A percentile compares a stretch with the other conserved stretches of the same genome.
These are phyloP conservation scores for Filosporella fistucella DNA, from an alignment of 495 filamentous ascomycete species.

Conservation along the genomic window DNA sequence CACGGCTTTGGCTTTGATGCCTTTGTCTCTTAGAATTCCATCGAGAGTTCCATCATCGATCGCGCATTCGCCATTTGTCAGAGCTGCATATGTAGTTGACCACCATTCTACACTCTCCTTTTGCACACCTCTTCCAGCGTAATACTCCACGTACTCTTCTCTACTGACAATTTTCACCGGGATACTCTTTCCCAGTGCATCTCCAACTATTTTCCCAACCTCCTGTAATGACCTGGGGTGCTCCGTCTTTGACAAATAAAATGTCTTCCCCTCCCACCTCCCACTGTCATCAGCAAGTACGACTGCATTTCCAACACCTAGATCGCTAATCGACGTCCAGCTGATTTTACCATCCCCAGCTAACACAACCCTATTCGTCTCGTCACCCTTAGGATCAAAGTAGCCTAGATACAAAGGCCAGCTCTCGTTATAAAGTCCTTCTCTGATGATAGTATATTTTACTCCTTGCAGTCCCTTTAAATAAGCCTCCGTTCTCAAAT, in stretches of 20 bases:
- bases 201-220: slow-evolving; percentile 28
- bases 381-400: slow-evolving; percentile 36
- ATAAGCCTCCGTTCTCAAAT: slow-evolving; percentile 58
- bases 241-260: slow-evolving; percentile 30
- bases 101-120: slow-evolving; percentile 36
- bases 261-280: slow-evolving; percentile 30
- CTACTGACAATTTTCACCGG: slow-evolving; percentile 22
- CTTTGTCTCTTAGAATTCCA: slow-evolving; percentile 28
- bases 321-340: slow-evolving; percentile 40
- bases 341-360: slow-evolving; percentile 35
- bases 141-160: slow-evolving; percentile 35
- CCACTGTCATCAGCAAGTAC: slow-evolving; percentile 8
- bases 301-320: slow-evolving; percentile 31
- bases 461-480: slow-evolving; percentile 36
- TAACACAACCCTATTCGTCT: slow-evolving; percentile 27
- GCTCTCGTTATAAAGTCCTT: slow-evolving; percentile 63
- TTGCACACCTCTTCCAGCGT: slow-evolving; percentile 32
- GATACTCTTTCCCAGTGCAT: slow-evolving; percentile 22
- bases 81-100: slow-evolving; percentile 37
- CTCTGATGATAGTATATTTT: slow-evolving; percentile 49
- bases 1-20: slow-evolving; percentile 29
- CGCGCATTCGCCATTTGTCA: slow-evolving; percentile 36
- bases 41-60: slow-evolving; percentile 36
- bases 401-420: slow-evolving; percentile 67
- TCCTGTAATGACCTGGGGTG: slow-evolving; percentile 28